Percentiles rank a stretch among this genome's conserved stretches.
These are phyloP conservation scores for Hura crepitans DNA, from an alignment of 441 rosid genomes.

Conservation along the genomic window DNA sequence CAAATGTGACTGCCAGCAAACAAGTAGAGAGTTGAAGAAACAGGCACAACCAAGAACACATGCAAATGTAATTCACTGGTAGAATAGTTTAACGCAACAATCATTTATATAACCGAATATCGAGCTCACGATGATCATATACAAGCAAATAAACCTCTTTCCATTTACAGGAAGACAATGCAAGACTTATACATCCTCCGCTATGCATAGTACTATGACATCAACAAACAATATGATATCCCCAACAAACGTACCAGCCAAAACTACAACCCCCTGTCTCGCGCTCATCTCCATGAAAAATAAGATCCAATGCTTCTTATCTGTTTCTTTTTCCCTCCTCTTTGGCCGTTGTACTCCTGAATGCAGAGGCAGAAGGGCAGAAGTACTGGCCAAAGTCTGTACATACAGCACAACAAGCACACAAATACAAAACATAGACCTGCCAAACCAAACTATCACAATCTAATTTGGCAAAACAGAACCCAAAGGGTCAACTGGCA, in stretches of 20 bases:
- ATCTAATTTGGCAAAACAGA: constrained; percentile 10
- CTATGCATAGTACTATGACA: background rate
- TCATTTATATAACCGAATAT: background rate
- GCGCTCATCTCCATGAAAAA: constrained; percentile 2
- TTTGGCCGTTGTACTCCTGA: constrained; percentile 10
- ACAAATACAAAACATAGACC: constrained; percentile 19
- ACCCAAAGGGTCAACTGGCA: constrained; percentile 3
- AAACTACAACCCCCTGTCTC: constrained; percentile 1
- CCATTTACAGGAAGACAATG: constrained; percentile 20
- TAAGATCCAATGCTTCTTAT: constrained; percentile 7
- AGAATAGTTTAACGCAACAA: background rate
- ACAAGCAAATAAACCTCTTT: constrained; percentile 13
- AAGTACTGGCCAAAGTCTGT: constrained; percentile 16
- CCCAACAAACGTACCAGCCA: constrained; percentile 15
- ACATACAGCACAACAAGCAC: constrained; percentile 28
- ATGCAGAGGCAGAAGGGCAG: constrained; percentile 13
- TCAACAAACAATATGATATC: constrained; percentile 11
- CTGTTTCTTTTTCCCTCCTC: constrained; percentile 7
- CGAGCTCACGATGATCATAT: background rate
- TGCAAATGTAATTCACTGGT: background rate
- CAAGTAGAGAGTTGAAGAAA: background rate
- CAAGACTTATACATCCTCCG: background rate
- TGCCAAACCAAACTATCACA: constrained; percentile 17
- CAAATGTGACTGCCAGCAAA: background rate
- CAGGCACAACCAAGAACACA: background rate